Evolutionary conservation across 306 rosid species (phyloP), one percentile per base, ranked within the genome.

Genomic region (Gillenia trifoliata): DNA sequence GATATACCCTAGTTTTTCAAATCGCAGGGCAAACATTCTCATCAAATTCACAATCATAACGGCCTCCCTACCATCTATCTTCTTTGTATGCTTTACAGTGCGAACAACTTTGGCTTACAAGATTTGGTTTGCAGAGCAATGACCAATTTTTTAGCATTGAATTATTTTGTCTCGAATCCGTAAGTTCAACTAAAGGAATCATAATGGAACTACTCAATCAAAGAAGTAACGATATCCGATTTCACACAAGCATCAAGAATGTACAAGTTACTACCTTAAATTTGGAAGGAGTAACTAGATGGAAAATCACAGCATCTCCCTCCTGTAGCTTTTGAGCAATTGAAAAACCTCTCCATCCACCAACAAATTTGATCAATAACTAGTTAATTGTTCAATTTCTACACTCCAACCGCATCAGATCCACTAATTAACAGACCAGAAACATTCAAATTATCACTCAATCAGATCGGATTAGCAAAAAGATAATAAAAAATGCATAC

Each of bases 391-490:
- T 47, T 31, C 0, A 47, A 36, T 64, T 28, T 66, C 70, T 29
- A 64, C 15, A 23, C 40, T 23, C 56, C 16, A 52, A 25, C 65
- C 20, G 40, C 72, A 64, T 26, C 70, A 65, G 72, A 75, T 75
- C 72, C 72, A 54, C 23, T n/a, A n/a, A n/a, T n/a, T n/a, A n/a
- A n/a, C n/a, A n/a, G n/a, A n/a, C n/a, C n/a, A n/a, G n/a, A n/a
- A 72, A 36, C 13, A 71, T 15, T 15, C 52, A 50, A 3, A n/a
- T 6, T 30, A 20, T 6, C 22, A 70, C 62, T 12, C 63, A 70
- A 54, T 16, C 16, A 31, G 74, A 54, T 70, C 50, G 23, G 5
- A 20, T 0, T 20, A 70, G 30, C 31, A 50, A 70, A 9, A 0
- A 23, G 8, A 6, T 11, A 70, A n/a, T 10, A 8, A 16, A 17